Evolutionary conservation across 768 basidiomycete species (phyloP).

Genomic region (Lactifluus rugatus): DNA sequence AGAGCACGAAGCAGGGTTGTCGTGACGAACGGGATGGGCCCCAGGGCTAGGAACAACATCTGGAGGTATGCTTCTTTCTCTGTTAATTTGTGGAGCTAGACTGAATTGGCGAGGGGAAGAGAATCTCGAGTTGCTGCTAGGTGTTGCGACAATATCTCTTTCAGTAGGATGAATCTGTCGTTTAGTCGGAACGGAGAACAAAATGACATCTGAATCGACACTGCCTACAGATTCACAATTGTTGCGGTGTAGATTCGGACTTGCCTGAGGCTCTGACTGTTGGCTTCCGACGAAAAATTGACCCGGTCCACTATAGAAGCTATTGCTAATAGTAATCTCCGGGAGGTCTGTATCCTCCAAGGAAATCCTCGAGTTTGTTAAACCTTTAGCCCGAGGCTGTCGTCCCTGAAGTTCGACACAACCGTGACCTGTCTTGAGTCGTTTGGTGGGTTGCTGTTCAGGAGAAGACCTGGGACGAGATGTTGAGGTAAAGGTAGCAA

Average conservation of each 20-base stretch:
- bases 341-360: conserved; percentile 17
- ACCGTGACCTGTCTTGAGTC: conserved; percentile 12
- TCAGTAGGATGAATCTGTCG: neutral
- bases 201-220: neutral
- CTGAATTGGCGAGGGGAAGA: neutral
- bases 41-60: neutral
- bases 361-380: neutral
- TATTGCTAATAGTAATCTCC: conserved; percentile 14
- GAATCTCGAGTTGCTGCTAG: neutral
- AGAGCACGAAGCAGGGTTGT: neutral
- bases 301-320: conserved; percentile 17
- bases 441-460: conserved; percentile 13
- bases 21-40: neutral
- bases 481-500: neutral
- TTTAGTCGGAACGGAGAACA: neutral
- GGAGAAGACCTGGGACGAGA: conserved; percentile 7
- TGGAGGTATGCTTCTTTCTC: neutral
- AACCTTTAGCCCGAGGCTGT: neutral
- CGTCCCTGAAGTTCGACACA: conserved; percentile 6
- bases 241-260: neutral
- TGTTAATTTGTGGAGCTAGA: neutral
- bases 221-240: neutral
- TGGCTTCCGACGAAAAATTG: conserved; percentile 5
- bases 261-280: conserved; percentile 2
- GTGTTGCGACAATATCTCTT: neutral